Evolutionary conservation across 805 yeast species (phyloP), one percentile per base, ranked within the genome.

Genomic region (Starmerella asiatica): DNA sequence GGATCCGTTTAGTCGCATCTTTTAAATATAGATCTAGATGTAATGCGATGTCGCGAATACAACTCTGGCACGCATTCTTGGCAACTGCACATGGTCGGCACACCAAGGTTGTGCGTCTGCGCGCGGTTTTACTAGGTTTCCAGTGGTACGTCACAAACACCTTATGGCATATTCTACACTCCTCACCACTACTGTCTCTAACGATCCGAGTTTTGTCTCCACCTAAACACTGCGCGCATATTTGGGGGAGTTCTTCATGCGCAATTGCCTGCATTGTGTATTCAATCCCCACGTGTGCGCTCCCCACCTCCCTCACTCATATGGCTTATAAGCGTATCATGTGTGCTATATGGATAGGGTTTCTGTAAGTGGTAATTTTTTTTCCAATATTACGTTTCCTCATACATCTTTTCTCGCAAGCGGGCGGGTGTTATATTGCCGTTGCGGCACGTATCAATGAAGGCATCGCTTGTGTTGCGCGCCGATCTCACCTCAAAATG

Each of bases 61-160:
- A 88, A 19, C 75, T 63, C 57, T 91, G 97, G 55, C 98, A 88
- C 51, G 93, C 79, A 59, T 82, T 79, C 43, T 78, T 69, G 32
- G 77, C 73, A 31, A 76, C 64, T 0, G 96, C 75, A 62, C 98
- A 88, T 0, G 86, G 74, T 27, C 62, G 55, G 60, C 98, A 88
- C 16, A 88, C 72, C 1, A 73, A 58, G 2, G 94, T 84, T n/a
- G n/a, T 4, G 16, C 26, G 34, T 17, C 23, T 5, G 11, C 34
- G 24, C 24, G 26, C 60, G 16, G 64, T 65, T 5, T 63, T 65
- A 32, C 58, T 60, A 15, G 71, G 69, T 42, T 69, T 66, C 94
- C 94, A 83, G 40, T 79, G 69, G 55, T 72, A 88, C 1, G 78
- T 76, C 0, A 86, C 77, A 62, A 79, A 88, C 1, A 94, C 85